Base-by-base conservation (phyloP, 805 yeast genomes). In the Lipomyces starkeyi region DNA sequence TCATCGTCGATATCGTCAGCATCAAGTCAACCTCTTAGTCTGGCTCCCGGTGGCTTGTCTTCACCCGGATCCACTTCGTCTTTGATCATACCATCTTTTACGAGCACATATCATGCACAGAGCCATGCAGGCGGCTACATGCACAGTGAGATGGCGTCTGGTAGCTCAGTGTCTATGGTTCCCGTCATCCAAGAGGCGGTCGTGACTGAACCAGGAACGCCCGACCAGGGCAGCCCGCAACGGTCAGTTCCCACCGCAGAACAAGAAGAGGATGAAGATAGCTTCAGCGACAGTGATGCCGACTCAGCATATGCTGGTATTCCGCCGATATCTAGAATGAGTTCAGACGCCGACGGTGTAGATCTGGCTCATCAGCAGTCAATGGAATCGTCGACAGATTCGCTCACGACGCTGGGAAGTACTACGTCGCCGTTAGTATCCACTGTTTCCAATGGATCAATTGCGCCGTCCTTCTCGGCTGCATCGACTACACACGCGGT, bases 81-180 rank as follows among this genome's bases (percentile, higher is more conserved):
- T 25, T 43, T 61, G 57, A 40, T 54, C 25, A 43, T 65, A 14
- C 71, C 69, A 8, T 62, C 71, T 3, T 64, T 64, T 52, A 65
- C 68, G 27, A 62, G 66, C 47, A 58, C 69, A 4, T 59, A 55
- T 34, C 62, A 54, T 32, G 11, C 58, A 7, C 58, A 61, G 20
- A 27, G 29, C 29, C 47, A 17, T 8, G 29, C 17, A 20, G 13
- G 43, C 37, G 35, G 57, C 8, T 13, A 25, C 34, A 53, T 53
- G 56, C 56, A 53, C 43, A 29, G 37, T 37, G 27, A 9, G 9
- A 14, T 55, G 20, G 57, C 17, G 57, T 58, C 56, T 29, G 63
- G 62, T 9, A 22, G 25, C 54, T 25, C n/a, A 20, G 58, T 32
- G 25, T 25, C 37, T n/a, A 17, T 47, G 17, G 52, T 43, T 29